A percentile compares a stretch with the other conserved stretches of the same genome.
Conservation (phyloP, 2,329 filamentous ascomycete species). For the Xylariaceae sp. region DNA sequence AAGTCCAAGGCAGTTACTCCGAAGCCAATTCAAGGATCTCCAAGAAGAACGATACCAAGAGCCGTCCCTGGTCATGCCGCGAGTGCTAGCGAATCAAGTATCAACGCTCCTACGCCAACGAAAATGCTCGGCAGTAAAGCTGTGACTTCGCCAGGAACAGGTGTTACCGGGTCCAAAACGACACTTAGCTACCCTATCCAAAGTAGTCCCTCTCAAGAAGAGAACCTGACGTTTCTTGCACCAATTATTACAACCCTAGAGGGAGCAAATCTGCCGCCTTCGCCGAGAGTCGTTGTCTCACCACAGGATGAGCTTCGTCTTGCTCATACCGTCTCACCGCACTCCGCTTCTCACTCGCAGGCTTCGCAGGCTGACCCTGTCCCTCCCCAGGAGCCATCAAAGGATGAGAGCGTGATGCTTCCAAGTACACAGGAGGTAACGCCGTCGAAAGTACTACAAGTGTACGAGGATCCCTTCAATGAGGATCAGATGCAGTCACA, state of each 20-base stretch:
- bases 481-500: slow-evolving; percentile 43
- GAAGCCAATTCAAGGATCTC: slow-evolving; percentile 50
- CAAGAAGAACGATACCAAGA: slow-evolving; percentile 47
- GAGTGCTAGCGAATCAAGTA: slow-evolving; percentile 49
- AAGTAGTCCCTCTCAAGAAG: slow-evolving; percentile 47
- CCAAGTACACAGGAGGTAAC: slow-evolving; percentile 25
- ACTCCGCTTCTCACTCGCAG: background rate
- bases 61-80: slow-evolving; percentile 45
- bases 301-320: slow-evolving; percentile 35
- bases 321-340: background rate
- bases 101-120: slow-evolving; percentile 46
- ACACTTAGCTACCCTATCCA: slow-evolving; percentile 18
- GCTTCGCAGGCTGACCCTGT: background rate
- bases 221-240: slow-evolving; percentile 52
- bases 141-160: slow-evolving; percentile 40
- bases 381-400: slow-evolving; percentile 33
- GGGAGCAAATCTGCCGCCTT: slow-evolving; percentile 21
- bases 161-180: slow-evolving; percentile 39
- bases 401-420: slow-evolving; percentile 12
- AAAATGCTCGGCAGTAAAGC: slow-evolving; percentile 33
- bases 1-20: slow-evolving; percentile 47
- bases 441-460: slow-evolving; percentile 44
- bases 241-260: slow-evolving; percentile 43
- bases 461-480: slow-evolving; percentile 61
- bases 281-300: slow-evolving; percentile 33